Base-by-base conservation (phyloP, 106 monocot genomes). In the Allium fistulosum region DNA sequence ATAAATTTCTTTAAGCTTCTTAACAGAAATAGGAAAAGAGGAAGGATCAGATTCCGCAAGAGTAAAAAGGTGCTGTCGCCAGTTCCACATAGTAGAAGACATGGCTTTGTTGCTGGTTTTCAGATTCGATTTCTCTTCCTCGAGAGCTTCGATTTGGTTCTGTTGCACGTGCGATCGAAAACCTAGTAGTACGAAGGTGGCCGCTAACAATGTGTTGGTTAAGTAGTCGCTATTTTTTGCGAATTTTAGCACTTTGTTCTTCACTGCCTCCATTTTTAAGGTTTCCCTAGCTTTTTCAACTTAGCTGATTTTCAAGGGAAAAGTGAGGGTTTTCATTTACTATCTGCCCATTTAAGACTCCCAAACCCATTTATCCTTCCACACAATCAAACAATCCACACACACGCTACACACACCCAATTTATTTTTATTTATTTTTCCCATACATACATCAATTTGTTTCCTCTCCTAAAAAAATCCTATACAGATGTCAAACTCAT, bases 111-210 rank as follows among this genome's bases (percentile, higher is more conserved):
- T 77, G 46, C 71, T 50, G 48, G 37, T 13, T 7, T 59, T 72
- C 46, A 86, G 76, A 6, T 72, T 68, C 18, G 73, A 62, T 61
- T 74, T 82, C 76, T 86, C 86, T 63, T 76, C 79, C 74, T 86
- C 86, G n/a, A 82, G 76, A 7, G 69, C 73, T 52, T 82, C 82
- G 73, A 86, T 82, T 62, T 82, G 76, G 1, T 26, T 27, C 74
- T 86, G 86, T 74, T 82, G 82, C n/a, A 28, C 9, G 22, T 37
- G 37, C n/a, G 86, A 86, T 13, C 86, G 76, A 27, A 72, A 50
- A 13, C 76, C 76, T 6, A 86, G 51, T 12, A 68, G 79, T 16
- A 72, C 79, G 67, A 82, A 77, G 17, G 74, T 60, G 49, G 74
- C 79, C 4, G 52, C 12, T 1, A 86, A 73, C 63, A 82, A 65